Evolutionary conservation across 2,329 filamentous ascomycete species (phyloP).

Genomic region (Corynespora cassiicola): DNA sequence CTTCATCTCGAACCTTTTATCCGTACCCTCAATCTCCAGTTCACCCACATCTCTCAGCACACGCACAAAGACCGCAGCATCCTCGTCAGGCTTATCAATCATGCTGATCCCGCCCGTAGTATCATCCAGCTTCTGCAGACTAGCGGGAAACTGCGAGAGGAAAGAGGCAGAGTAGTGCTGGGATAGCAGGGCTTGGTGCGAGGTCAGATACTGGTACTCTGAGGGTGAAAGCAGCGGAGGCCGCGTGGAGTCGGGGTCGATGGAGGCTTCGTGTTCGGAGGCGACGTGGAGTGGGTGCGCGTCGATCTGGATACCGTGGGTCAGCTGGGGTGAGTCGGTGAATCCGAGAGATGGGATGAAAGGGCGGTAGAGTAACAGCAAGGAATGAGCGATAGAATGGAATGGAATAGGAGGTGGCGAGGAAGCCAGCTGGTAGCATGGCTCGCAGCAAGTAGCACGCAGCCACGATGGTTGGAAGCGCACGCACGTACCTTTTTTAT

Average conservation of each 20-base stretch:
- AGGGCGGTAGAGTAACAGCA: too few species aligned
- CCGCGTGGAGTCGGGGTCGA: conserved; percentile 67
- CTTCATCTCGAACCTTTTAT: conserved; percentile 55
- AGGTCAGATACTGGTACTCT: conserved; percentile 81
- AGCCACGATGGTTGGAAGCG: too few species aligned
- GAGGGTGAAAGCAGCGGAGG: conserved; percentile 68
- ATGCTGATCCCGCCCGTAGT: conserved; percentile 88
- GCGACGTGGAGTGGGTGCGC: conserved; percentile 77
- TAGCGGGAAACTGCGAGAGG: conserved; percentile 77
- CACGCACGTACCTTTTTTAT: conserved; percentile 74
- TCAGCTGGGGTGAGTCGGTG: conserved; percentile 6
- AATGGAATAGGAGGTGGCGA: too few species aligned
- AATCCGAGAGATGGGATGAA: conserved; percentile 20
- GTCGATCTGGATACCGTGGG: conserved; percentile 66
- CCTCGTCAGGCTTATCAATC: conserved; percentile 85
- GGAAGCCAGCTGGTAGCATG: too few species aligned
- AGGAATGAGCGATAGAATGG: too few species aligned
- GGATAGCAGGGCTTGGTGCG: conserved; percentile 84
- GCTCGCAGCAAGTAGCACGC: too few species aligned
- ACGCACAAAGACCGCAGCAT: conserved; percentile 84
- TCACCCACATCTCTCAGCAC: conserved; percentile 68
- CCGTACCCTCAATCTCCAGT: conserved; percentile 64
- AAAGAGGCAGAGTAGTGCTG: conserved; percentile 88
- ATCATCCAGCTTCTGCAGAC: conserved; percentile 87
- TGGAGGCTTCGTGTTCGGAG: conserved; percentile 46